These are phyloP conservation scores for Botrytis sinoallii DNA, from an alignment of 2,329 filamentous ascomycete species.

Conservation along the genomic window DNA sequence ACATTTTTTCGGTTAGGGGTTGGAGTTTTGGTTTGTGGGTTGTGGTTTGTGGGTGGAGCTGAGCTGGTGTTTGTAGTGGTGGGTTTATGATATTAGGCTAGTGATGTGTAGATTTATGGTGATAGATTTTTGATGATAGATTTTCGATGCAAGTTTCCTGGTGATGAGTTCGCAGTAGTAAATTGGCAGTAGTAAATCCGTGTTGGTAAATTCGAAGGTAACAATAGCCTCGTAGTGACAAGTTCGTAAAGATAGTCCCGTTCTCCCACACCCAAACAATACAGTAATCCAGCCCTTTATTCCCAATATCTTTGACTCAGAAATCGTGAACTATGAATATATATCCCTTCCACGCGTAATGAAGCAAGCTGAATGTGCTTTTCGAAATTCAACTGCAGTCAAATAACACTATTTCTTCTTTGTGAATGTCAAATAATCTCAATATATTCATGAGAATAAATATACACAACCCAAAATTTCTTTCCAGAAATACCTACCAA, in stretches of 20 bases:
- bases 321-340: not conserved
- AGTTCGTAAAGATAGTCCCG: no score
- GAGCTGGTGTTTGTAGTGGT: not conserved
- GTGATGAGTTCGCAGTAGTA: not conserved
- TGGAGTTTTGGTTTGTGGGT: not conserved
- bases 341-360: no score
- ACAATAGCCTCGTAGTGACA: no score
- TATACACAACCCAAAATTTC: not conserved
- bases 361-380: not conserved
- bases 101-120: no score
- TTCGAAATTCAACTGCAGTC: not conserved
- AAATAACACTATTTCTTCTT: not conserved
- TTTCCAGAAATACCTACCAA: no score
- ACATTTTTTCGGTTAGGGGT: not conserved
- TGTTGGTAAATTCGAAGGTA: no score
- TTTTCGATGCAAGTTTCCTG: no score
- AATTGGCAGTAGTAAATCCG: not conserved
- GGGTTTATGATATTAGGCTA: no score
- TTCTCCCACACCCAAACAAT: no score
- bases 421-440: not conserved
- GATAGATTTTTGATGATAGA: no score
- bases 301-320: not conserved
- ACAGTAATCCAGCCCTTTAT: no score
- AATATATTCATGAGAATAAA: not conserved
- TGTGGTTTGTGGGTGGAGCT: no score